Evolutionary conservation across 1,284 basidiomycete genomes (phyloP).

Genomic region (Pyrrhoderma noxium): DNA sequence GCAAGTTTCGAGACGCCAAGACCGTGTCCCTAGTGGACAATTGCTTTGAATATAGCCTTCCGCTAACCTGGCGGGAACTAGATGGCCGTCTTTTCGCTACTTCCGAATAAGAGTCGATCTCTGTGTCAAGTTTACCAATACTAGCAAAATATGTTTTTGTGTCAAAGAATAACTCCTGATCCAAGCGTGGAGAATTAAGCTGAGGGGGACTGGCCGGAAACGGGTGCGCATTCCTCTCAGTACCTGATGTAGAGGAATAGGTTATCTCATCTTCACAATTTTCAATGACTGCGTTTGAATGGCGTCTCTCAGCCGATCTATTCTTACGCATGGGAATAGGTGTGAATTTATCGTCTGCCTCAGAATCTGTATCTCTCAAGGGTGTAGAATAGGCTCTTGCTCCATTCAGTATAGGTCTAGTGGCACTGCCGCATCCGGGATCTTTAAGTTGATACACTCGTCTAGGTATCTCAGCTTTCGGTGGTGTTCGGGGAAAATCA

Average conservation of each 20-base stretch:
- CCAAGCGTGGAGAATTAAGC: constrained; percentile 9
- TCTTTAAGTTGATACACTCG: constrained; percentile 5
- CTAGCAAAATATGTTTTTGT: not conserved
- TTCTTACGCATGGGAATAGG: constrained; percentile 1
- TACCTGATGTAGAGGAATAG: not conserved
- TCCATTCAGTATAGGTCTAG: not conserved
- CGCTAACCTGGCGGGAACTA: constrained; percentile 8
- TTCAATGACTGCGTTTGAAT: not conserved
- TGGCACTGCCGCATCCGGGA: not conserved
- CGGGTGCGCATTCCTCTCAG: not conserved
- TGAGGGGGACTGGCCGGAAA: constrained; percentile 15
- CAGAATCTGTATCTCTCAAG: not conserved
- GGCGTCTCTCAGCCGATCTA: not conserved
- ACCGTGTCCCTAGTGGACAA: constrained; percentile 1
- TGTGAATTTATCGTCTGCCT: constrained; percentile 6
- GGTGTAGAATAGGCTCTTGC: not conserved
- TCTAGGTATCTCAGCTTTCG: not conserved
- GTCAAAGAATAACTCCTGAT: constrained; percentile 14
- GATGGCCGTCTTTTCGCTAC: not conserved
- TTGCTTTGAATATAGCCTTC: not conserved
- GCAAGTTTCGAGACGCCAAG: not conserved
- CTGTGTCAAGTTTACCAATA: too few relatives aligned
- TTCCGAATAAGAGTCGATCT: not conserved
- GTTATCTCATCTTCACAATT: not conserved
- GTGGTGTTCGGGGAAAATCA: not conserved